Evolutionary conservation across 2,329 filamentous ascomycete species (phyloP).

Genomic region (Colletotrichum sp.): DNA sequence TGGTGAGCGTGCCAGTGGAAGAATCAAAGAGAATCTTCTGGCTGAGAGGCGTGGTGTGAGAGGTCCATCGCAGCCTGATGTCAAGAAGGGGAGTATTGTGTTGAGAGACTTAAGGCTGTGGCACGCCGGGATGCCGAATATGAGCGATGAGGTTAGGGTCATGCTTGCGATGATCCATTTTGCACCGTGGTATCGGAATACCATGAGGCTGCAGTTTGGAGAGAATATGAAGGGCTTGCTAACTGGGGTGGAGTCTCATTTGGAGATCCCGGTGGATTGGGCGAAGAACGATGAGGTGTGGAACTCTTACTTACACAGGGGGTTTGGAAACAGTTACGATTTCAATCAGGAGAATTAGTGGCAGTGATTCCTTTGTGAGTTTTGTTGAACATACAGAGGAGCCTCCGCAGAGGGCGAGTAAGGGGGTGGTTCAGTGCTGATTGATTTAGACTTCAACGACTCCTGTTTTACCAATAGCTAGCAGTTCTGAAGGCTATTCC

Average conservation of each 20-base stretch:
- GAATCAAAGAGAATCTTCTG: conserved; percentile 48
- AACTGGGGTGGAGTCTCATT: conserved; percentile 35
- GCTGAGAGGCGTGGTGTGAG: conserved; percentile 38
- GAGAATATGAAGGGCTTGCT: conserved; percentile 54
- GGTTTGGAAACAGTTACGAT: conserved; percentile 52
- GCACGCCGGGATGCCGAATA: conserved; percentile 69
- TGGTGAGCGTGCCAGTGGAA: conserved; percentile 57
- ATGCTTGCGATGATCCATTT: conserved; percentile 69
- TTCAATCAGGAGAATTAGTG: too few species aligned
- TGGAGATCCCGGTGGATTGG: conserved; percentile 59
- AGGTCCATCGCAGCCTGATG: conserved; percentile 53
- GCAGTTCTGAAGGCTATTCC: too few species aligned
- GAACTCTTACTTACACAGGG: conserved; percentile 56
- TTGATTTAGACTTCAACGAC: too few species aligned
- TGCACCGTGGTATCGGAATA: conserved; percentile 61
- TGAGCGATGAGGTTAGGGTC: conserved; percentile 51
- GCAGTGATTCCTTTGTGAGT: too few species aligned
- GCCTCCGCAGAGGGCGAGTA: too few species aligned
- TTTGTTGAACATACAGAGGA: too few species aligned
- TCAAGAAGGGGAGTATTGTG: conserved; percentile 61
- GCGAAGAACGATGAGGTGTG: conserved; percentile 44
- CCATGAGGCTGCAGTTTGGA: conserved; percentile 60
- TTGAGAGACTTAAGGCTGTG: conserved; percentile 66
- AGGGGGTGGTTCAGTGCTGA: too few species aligned
- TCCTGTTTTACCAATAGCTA: too few species aligned